Percentiles rank a stretch among this genome's conserved stretches.
These are phyloP conservation scores for Citrus hindsii DNA, from an alignment of 345 rosid species.

Conservation along the genomic window DNA sequence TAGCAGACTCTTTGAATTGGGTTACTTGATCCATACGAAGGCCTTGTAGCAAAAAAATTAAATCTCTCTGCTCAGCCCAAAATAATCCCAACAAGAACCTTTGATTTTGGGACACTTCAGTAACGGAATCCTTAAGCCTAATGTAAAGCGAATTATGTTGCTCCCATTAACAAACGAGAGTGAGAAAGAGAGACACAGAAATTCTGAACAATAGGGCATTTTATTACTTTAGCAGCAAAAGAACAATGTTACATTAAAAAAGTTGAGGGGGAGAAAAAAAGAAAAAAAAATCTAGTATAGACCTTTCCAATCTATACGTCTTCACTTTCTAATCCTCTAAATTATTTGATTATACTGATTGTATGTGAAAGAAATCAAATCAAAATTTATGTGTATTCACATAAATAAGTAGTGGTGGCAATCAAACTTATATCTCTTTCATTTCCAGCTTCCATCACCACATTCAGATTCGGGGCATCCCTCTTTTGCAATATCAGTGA, in stretches of 20 bases:
- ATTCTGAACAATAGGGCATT: neutral
- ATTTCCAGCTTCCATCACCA: slow-evolving; percentile 51
- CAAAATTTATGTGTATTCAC: neutral
- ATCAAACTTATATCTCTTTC: neutral
- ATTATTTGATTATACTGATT: neutral
- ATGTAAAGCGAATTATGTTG: no score
- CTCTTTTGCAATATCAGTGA: slow-evolving; percentile 78
- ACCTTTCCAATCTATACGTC: neutral
- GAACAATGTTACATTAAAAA: neutral
- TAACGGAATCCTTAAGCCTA: no score
- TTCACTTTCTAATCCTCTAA: neutral
- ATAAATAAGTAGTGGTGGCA: neutral
- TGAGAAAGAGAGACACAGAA: no score
- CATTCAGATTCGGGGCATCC: slow-evolving; percentile 72
- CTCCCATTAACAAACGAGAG: neutral
- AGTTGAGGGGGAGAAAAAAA: neutral
- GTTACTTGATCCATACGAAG: no score
- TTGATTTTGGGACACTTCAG: no score
- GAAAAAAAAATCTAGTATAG: neutral
- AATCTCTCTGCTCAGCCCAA: no score
- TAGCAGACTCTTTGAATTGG: no score
- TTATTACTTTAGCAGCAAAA: neutral
- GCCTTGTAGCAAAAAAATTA: no score
- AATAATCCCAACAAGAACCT: no score
- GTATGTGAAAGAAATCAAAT: neutral